Evolutionary conservation across 768 basidiomycete species (phyloP).

Genomic region (Sarcomyxa edulis): DNA sequence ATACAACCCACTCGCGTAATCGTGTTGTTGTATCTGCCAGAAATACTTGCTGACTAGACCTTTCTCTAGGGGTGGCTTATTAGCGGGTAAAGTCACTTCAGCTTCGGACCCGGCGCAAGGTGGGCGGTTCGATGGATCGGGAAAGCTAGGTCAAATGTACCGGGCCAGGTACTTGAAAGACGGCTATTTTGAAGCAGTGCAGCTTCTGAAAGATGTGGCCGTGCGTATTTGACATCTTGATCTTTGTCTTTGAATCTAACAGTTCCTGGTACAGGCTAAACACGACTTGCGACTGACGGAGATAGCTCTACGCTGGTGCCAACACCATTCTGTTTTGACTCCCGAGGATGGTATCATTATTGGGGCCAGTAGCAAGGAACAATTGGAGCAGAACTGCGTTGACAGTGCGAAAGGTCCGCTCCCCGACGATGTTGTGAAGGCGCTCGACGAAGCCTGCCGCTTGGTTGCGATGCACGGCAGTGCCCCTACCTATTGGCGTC

Average conservation of each 20-base stretch:
- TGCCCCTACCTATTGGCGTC: constrained; percentile 6
- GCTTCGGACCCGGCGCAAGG: constrained; percentile 25
- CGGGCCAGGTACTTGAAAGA: constrained; percentile 36
- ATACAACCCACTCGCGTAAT: constrained; percentile 39
- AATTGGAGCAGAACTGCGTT: constrained; percentile 37
- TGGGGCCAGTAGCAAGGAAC: constrained; percentile 39
- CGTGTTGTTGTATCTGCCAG: too few species aligned
- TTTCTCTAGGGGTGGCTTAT: constrained; percentile 33
- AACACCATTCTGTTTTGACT: constrained; percentile 39
- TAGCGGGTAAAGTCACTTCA: constrained; percentile 39
- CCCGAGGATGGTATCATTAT: constrained; percentile 39
- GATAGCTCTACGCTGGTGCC: constrained; percentile 44
- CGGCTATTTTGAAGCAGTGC: constrained; percentile 37
- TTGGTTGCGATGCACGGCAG: constrained; percentile 27
- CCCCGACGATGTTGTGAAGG: constrained; percentile 44
- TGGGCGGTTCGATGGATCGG: constrained; percentile 35
- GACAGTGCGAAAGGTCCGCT: constrained; percentile 50
- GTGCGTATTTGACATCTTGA: constrained; percentile 32
- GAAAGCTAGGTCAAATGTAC: constrained; percentile 36
- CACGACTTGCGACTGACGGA: constrained; percentile 35
- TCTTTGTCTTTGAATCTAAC: constrained; percentile 42
- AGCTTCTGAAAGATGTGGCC: constrained; percentile 27
- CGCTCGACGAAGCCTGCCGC: constrained; percentile 43
- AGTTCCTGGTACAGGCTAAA: constrained; percentile 36
- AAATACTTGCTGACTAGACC: too few species aligned